Base-by-base conservation (phyloP, 495 filamentous ascomycete genomes). In the Penicillium tannophilum region DNA sequence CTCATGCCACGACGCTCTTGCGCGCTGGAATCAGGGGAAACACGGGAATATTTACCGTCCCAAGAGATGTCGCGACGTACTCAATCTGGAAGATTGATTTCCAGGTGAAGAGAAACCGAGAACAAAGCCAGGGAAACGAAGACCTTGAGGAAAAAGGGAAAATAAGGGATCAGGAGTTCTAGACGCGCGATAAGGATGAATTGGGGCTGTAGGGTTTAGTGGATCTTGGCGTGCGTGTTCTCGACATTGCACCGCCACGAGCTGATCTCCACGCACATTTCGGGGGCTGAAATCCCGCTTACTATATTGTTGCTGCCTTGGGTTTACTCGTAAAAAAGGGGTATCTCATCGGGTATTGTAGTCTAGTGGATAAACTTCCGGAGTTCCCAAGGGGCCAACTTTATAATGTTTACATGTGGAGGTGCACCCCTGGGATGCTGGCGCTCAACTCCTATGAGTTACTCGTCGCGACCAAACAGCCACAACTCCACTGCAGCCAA, bases 171-270 rank as follows among this genome's bases (percentile, higher is more conserved):
- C n/a, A 52, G n/a, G 45, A 57, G 58, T 42, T 65, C 55, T 59
- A 64, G 55, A 58, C 49, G 55, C 61, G 48, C 63, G 63, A 65
- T 65, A 65, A 62, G 55, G 26, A 54, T 5, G 46, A 54, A 16
- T 53, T 44, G 55, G 48, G 41, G 49, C 54, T 54, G 63, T 65
- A 65, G 59, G 63, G 59, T 62, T 65, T 65, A 66, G 63, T 55
- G 41, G 53, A 55, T 17, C 58, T 63, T 60, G 54, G 61, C 61
- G 42, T 56, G 48, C 47, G 52, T 42, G 42, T 53, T 11, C 39
- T 48, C 20, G 1, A 24, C 8, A 14, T 16, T 57, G 62, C 62
- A 61, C 62, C 62, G 62, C 62, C 62, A 64, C 62, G 51, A 28
- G 49, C 50, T 60, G 57, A 52, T 23, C n/a, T 43, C 36, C 52